Conservation (phyloP, 164 flowering plant species). For the Taxillus chinensis region DNA sequence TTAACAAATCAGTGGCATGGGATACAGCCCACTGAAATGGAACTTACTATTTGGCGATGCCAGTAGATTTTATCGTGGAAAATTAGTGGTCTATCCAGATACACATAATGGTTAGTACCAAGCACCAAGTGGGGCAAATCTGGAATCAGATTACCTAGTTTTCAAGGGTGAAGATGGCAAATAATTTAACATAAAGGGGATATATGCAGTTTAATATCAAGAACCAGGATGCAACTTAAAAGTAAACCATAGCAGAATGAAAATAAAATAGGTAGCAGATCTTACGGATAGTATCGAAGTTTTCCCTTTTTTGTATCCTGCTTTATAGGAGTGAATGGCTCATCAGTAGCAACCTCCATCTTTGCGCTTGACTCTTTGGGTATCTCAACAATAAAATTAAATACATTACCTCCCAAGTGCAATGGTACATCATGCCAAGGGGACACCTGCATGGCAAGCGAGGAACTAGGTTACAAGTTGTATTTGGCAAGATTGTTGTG, state of each 20-base stretch:
- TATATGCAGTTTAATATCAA: no score
- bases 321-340: constrained; percentile 80
- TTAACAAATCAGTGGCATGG: no score
- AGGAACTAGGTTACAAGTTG: not conserved
- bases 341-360: constrained; percentile 99
- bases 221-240: not conserved
- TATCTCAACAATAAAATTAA: constrained; percentile 86
- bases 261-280: not conserved
- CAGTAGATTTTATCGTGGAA: no score
- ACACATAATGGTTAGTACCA: no score
- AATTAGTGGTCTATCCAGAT: no score
- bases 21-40: no score
- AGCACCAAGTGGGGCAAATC: no score
- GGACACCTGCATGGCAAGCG: constrained; percentile 45
- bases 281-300: constrained; percentile 90
- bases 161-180: no score
- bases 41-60: no score
- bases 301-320: constrained; percentile 97
- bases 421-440: constrained; percentile 98
- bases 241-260: not conserved
- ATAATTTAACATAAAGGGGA: no score
- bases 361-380: constrained; percentile 96
- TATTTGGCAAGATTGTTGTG: no score
- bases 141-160: no score
- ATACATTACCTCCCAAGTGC: constrained; percentile 72